phyloP scores from a whole-genome alignment of 2,329 filamentous ascomycete species.

The Phaeophleospora eucalypticola region DNA sequence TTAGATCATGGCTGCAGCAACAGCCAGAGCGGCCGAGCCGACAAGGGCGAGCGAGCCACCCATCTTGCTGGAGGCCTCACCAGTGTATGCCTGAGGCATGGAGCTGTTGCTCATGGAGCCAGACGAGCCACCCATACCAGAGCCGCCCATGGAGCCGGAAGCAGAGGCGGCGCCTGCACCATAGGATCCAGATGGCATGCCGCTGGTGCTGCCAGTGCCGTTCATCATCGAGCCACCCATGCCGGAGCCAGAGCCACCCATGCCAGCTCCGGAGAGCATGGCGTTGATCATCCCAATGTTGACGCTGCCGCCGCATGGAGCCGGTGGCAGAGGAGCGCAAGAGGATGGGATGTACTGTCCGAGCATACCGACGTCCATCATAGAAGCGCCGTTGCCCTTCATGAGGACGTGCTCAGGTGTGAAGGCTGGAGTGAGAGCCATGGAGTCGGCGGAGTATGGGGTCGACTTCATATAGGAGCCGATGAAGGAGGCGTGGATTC shows the following conservation, averaged over 20 bases:
- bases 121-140: background rate
- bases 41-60: background rate
- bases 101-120: too few species aligned
- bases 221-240: too few species aligned
- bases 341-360: background rate
- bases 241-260: too few species aligned
- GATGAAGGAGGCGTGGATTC: constrained; percentile 1
- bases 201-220: too few species aligned
- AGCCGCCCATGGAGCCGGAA: background rate
- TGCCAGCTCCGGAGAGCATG: too few species aligned
- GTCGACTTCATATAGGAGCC: background rate
- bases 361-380: background rate
- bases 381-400: background rate
- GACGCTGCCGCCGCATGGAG: background rate
- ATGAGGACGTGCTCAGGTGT: background rate
- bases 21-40: background rate
- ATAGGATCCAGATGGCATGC: background rate
- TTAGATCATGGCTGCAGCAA: background rate
- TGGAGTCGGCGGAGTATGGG: background rate
- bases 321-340: background rate
- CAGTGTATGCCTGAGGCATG: background rate
- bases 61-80: background rate
- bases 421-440: background rate
- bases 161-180: background rate
- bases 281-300: constrained; percentile 1